Base-by-base conservation (phyloP, 345 rosid genomes). In the Pugionium cornutum region DNA sequence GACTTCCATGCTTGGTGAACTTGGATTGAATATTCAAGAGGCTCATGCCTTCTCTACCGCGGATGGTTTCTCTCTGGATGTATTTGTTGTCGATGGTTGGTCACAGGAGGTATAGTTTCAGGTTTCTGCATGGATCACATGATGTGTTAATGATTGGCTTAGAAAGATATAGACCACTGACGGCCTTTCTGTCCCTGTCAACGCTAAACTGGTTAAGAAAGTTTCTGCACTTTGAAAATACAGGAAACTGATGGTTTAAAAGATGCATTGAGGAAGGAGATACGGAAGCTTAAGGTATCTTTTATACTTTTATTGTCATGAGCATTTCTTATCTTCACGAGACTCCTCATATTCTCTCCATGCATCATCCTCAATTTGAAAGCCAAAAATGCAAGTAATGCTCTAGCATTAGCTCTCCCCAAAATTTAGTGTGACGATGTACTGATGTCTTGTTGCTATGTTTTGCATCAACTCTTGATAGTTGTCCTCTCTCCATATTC, bases 61-160 rank as follows among this genome's bases (percentile, higher is more conserved):
- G 7, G 99, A 94, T 79, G 99, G 99, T 66, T 94, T 75, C 82
- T 94, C 97, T 62, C 78, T 90, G 32, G 99, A 88, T 67, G 92
- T 90, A 58, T 90, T 94, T 70, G 95, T 94, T 62, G 97, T 94
- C 83, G 92, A 88, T 70, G 99, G 99, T 66, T 94, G 96, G 97
- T 82, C 80, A 2, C 79, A 80, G 73, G 96, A 90, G 96, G 97
- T 90, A 83, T 31, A 45, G 39, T 58, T 44, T 58, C 54, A 5
- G 63, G 10, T 61, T 55, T 55, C 34, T 46, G 41, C 29, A 40
- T 56, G 31, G 7, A 53, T 1, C 46, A 61, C 6, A 35, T 53
- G 35, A 25, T 42, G 45, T 10, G 61, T 18, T 18, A 18, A 18
- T 18, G 18, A 18, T 18, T 18, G 18, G 18, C 18, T 18, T 18